These are phyloP conservation scores for Nigrospora sphaerica DNA, from an alignment of 2,329 filamentous ascomycete genomes.

Conservation along the genomic window DNA sequence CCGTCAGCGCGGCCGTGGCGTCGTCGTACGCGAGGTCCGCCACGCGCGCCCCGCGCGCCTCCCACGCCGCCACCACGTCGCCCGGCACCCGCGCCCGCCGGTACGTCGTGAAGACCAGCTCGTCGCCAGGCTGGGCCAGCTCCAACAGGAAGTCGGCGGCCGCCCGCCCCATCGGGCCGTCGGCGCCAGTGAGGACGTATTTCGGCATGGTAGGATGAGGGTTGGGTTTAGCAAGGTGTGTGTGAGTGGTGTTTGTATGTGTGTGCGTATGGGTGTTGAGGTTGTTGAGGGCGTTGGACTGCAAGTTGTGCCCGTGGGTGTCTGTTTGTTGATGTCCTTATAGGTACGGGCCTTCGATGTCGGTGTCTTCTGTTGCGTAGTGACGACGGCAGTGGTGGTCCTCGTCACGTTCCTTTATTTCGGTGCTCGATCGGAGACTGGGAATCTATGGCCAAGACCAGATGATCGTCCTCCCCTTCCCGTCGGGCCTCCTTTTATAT, in stretches of 20 bases:
- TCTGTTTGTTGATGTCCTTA: too few relatives aligned
- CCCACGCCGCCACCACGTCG: slow-evolving; percentile 3
- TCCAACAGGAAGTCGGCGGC: slow-evolving; percentile 8
- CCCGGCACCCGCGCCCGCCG: slow-evolving; percentile 2
- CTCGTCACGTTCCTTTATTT: too few relatives aligned
- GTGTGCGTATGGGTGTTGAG: not conserved
- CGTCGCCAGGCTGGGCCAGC: slow-evolving; percentile 6
- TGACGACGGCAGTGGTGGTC: too few relatives aligned
- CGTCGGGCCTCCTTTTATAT: too few relatives aligned
- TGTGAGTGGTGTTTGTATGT: not conserved
- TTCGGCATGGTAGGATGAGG: slow-evolving; percentile 5
- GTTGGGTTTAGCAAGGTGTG: not conserved
- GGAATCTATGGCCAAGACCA: too few relatives aligned
- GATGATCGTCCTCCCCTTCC: too few relatives aligned
- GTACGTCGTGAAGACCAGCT: slow-evolving; percentile 8
- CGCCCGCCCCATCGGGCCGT: slow-evolving; percentile 8
- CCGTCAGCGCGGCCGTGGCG: slow-evolving; percentile 1
- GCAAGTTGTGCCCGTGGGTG: too few relatives aligned
- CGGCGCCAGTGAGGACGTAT: slow-evolving; percentile 9
- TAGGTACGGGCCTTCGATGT: too few relatives aligned
- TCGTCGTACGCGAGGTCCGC: slow-evolving; percentile 9
- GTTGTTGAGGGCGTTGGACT: too few relatives aligned
- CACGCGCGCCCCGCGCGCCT: slow-evolving; percentile 3
- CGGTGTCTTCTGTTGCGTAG: too few relatives aligned
- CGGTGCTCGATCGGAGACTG: too few relatives aligned